Conservation (phyloP, 2,329 filamentous ascomycete species). For the Fusarium dlaminii region DNA sequence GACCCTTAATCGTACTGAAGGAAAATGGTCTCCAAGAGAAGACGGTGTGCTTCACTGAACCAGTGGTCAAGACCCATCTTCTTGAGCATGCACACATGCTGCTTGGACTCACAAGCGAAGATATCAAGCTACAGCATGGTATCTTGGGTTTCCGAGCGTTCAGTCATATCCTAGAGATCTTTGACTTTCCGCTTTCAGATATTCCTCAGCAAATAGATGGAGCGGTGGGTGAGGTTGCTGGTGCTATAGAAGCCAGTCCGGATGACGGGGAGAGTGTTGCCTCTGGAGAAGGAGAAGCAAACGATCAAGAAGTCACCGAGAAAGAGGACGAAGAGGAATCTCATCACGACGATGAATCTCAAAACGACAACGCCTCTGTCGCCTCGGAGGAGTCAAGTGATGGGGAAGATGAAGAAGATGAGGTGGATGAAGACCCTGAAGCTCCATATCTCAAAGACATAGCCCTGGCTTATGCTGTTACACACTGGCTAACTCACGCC, state of each 20-base stretch:
- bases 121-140: constrained; percentile 54
- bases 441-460: constrained; percentile 38
- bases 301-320: not conserved
- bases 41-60: constrained; percentile 16
- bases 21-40: constrained; percentile 26
- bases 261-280: constrained; percentile 11
- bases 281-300: not conserved
- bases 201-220: not conserved
- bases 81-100: constrained; percentile 48
- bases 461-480: constrained; percentile 51
- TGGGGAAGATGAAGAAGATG: constrained; percentile 14
- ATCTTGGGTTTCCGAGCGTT: constrained; percentile 52
- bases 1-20: constrained; percentile 46
- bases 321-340: constrained; percentile 4
- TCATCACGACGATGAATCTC: not conserved
- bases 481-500: constrained; percentile 54
- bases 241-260: not conserved
- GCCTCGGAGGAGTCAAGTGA: not conserved
- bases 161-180: constrained; percentile 48
- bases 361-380: not conserved
- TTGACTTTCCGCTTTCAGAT: constrained; percentile 40
- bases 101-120: constrained; percentile 50
- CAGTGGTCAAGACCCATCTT: constrained; percentile 52
- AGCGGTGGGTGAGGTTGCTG: not conserved
- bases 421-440: constrained; percentile 41